Percentiles rank a stretch among this genome's conserved stretches.
phyloP scores from a whole-genome alignment of 129 eudicot genomes.

The Smallanthus sonchifolius region DNA sequence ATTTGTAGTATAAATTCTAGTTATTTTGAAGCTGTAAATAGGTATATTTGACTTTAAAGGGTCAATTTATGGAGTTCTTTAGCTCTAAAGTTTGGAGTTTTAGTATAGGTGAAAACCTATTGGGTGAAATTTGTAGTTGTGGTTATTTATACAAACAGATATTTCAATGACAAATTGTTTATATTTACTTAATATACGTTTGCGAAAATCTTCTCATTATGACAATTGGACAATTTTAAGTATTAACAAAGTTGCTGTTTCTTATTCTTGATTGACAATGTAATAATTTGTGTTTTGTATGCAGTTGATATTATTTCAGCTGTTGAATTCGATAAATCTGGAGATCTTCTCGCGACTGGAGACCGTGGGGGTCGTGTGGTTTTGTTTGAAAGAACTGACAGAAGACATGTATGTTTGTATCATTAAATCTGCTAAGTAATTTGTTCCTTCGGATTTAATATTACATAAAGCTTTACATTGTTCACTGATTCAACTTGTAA shows the following conservation, averaged over 20 bases:
- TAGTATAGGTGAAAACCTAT: not conserved
- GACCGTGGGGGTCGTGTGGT: slow-evolving; percentile 72
- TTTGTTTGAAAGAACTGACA: slow-evolving; percentile 50
- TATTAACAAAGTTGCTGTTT: not conserved
- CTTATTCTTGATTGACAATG: not conserved
- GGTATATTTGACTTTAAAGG: not conserved
- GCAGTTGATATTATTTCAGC: slow-evolving; percentile 66
- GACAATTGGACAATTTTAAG: not conserved
- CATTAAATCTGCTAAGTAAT: not conserved
- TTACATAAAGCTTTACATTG: not conserved
- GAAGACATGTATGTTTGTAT: slow-evolving; percentile 32
- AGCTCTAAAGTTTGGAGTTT: not conserved
- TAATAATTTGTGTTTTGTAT: not conserved
- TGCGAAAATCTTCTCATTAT: not conserved
- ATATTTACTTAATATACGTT: not conserved
- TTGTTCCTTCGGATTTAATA: not conserved
- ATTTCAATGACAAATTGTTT: not conserved
- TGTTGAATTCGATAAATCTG: slow-evolving; percentile 55
- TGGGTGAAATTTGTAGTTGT: not conserved
- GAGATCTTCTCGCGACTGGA: slow-evolving; percentile 60
- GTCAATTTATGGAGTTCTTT: not conserved
- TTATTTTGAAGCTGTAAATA: not conserved
- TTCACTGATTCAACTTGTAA: slow-evolving; percentile 17
- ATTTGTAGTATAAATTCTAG: not conserved
- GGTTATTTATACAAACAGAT: not conserved